Evolutionary conservation across 371 early-diverging fungal species (phyloP), one percentile per base, ranked within the genome.

Genomic region (Haplosporangium sp.): DNA sequence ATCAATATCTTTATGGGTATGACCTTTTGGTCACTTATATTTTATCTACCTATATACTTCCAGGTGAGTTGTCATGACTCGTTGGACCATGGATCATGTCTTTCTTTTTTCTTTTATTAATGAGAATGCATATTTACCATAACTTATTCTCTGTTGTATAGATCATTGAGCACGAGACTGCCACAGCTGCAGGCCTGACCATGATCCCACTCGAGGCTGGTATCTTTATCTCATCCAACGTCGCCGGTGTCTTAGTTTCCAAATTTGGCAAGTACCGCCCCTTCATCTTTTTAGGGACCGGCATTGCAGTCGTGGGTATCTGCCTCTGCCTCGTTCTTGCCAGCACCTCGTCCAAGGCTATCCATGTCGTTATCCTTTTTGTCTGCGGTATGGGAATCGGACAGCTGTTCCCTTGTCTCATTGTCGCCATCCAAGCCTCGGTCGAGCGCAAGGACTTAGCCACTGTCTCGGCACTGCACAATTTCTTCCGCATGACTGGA

Each of bases 11-110:
- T 83, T 55, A 67, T 94, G 64, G 96, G 95, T 20, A 86, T 92
- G 52, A 82, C 86, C 29, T 91, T 93, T 55, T 86, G 91, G 58
- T 85, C 87, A 21, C 84, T 90, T 6, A 76, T 92, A 21, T 96
- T 91, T 61, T 92, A 91, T 74, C 86, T 90, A 3, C 87, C 92
- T 14, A 82, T 93, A 5, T 95, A 89, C 81, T 93, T 93, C 81
- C 93, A 92, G 64, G 77, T 76, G 71, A 38, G 23, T 8, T 0
- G 16, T 6, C 21, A 18, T 21, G 16, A n/a, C 0, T 14, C 23
- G 3, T 37, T 41, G 41, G 9, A 20, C 23, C 36, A 5, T n/a
- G 12, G 10, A 12, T 41, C n/a, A 46, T 20, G 29, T 29, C 29
- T 29, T 29, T 29, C 4, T 29, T 29, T 29, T 29, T 29, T 29